Conservation (phyloP, 2,329 filamentous ascomycete species). For the Dryadomyces quercus-mongolicae region DNA sequence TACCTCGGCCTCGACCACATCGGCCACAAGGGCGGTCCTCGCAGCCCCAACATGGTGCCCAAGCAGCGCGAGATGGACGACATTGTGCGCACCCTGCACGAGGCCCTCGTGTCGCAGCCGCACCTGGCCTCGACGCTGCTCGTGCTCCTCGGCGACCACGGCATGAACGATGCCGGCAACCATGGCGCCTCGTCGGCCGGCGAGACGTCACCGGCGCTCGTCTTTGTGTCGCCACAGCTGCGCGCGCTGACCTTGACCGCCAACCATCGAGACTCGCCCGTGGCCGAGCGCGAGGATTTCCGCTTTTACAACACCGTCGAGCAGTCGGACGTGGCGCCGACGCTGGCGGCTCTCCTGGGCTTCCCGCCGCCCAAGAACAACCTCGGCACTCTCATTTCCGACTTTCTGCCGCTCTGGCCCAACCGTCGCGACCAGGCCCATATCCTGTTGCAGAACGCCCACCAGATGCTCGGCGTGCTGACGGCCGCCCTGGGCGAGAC, state of each 20-base stretch:
- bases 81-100: slow-evolving; percentile 50
- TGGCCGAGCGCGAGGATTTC: slow-evolving; percentile 54
- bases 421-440: slow-evolving; percentile 48
- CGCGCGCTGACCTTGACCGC: slow-evolving; percentile 16
- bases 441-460: slow-evolving; percentile 65
- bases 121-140: slow-evolving; percentile 72
- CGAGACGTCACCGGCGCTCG: slow-evolving; percentile 83
- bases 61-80: slow-evolving; percentile 75
- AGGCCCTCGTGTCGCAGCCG: slow-evolving; percentile 55
- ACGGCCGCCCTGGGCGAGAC: slow-evolving; percentile 53
- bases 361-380: slow-evolving; percentile 86
- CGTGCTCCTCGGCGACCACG: slow-evolving; percentile 84
- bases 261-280: slow-evolving; percentile 9
- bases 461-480: slow-evolving; percentile 68
- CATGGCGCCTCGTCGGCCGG: slow-evolving; percentile 89
- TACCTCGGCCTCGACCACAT: slow-evolving; percentile 96
- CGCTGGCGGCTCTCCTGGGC: slow-evolving; percentile 72
- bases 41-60: slow-evolving; percentile 75
- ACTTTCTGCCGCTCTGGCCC: slow-evolving; percentile 69
- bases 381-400: slow-evolving; percentile 70
- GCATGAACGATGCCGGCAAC: slow-evolving; percentile 99
- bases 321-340: slow-evolving; percentile 88
- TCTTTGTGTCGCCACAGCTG: slow-evolving; percentile 81
- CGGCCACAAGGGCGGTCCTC: slow-evolving; percentile 85
- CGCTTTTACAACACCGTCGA: slow-evolving; percentile 78